Base-by-base conservation (phyloP, 2,329 filamentous ascomycete species). In the Penicillium occitanis region DNA sequence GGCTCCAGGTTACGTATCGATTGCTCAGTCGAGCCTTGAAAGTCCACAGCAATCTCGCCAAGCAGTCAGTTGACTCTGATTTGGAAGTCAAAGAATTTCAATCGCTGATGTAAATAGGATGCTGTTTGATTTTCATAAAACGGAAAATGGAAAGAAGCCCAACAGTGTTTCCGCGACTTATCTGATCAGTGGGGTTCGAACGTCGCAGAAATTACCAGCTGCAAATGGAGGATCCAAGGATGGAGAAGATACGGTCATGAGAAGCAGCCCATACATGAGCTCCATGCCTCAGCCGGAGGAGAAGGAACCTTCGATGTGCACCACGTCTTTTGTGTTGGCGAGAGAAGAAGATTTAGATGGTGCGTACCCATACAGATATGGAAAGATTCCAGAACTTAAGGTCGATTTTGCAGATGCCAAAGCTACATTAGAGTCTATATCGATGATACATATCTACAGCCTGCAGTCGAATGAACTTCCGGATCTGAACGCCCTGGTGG, bases 91-190 rank as follows among this genome's bases (percentile, higher is more conserved):
- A 28, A 22, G 11, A 7, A 22, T 0, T 4, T 35, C 7, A 17
- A 46, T 55, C 61, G 53, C 67, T 70, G 44, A 71, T 50, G 17
- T 44, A 5, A 55, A 19, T 62, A 96, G 90, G 77, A 96, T 95
- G 86, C 87, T 93, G 17, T 96, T 87, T 78, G 91, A 96, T 37
- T 98, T 96, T 71, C 87, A 97, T 76, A 84, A 85, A 68, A 86
- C 84, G 65, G 91, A 96, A 75, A 96, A 93, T 77, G 84, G 82
- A 64, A 91, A 90, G 77, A 90, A 88, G 68, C 84, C 90, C 0
- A 86, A 87, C 25, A 89, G 88, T 30, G 83, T 97, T n/a, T 87
- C 96, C 79, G 95, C 94, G 53, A 97, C 93, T n/a, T 99, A 97
- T 78, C 82, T 97, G 59, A 76, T 99, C 55, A 90, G 89, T 61